Percentiles rank a stretch among this genome's conserved stretches.
Conservation (phyloP, 1,284 basidiomycete genomes). For the Exobasidium cylindrosporum region DNA sequence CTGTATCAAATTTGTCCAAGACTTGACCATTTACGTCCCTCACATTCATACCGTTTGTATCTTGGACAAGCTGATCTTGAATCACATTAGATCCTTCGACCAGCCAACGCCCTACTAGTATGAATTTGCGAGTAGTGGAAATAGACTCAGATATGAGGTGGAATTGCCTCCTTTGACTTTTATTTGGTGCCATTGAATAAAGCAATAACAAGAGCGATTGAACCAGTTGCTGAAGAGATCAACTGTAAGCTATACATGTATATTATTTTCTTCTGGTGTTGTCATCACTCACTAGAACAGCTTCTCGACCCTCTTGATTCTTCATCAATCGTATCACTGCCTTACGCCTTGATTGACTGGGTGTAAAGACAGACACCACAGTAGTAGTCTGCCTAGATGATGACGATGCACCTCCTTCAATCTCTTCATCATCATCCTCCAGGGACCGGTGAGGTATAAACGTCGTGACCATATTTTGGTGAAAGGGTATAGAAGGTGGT, state of each 20-base stretch:
- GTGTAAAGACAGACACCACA: background rate
- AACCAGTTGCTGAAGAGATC: background rate
- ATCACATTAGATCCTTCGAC: background rate
- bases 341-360: background rate
- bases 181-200: background rate
- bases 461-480: background rate
- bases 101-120: slow-evolving; percentile 1
- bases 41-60: background rate
- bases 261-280: too few relatives aligned
- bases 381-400: background rate
- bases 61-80: background rate
- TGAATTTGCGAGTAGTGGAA: background rate
- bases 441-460: background rate
- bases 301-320: background rate
- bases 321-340: background rate
- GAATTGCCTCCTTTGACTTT: background rate
- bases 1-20: background rate
- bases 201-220: slow-evolving; percentile 1
- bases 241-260: too few relatives aligned
- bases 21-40: background rate
- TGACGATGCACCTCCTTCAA: background rate
- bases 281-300: slow-evolving; percentile 5
- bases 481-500: too few relatives aligned
- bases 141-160: background rate
- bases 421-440: background rate